These are phyloP conservation scores for Boletellus deceptivus DNA, from an alignment of 1,284 basidiomycete species.

Conservation along the genomic window DNA sequence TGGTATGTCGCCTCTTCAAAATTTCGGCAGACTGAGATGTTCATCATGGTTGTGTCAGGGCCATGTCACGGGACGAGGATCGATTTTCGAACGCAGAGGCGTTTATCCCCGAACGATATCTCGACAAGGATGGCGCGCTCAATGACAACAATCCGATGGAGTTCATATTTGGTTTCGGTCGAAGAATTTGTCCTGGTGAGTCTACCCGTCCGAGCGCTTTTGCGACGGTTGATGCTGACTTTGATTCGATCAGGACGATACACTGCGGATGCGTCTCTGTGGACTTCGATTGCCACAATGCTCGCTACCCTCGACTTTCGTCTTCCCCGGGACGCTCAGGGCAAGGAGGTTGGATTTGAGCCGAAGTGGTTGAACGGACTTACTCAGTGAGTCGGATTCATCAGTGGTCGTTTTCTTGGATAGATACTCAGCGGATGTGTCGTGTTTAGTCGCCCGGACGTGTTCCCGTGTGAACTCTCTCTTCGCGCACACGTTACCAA, in stretches of 20 bases:
- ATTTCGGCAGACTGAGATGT: constrained; percentile 7
- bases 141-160: not conserved
- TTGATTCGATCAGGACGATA: not conserved
- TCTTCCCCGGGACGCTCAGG: not conserved
- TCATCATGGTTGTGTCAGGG: not conserved
- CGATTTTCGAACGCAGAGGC: not conserved
- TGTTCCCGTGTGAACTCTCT: not conserved
- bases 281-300: not conserved
- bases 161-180: not conserved
- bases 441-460: not conserved
- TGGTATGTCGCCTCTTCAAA: not conserved
- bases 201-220: not conserved
- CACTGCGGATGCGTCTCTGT: not conserved
- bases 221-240: not conserved
- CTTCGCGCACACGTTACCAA: not conserved
- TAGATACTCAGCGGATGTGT: not conserved
- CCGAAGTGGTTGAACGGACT: not conserved
- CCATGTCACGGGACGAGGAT: not conserved
- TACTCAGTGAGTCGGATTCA: not conserved
- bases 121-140: not conserved
- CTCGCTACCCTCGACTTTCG: not conserved
- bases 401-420: not conserved
- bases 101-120: not conserved
- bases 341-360: not conserved
- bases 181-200: not conserved